Conservation (phyloP, 331 rosid genomes). For the Quercus phellos region DNA sequence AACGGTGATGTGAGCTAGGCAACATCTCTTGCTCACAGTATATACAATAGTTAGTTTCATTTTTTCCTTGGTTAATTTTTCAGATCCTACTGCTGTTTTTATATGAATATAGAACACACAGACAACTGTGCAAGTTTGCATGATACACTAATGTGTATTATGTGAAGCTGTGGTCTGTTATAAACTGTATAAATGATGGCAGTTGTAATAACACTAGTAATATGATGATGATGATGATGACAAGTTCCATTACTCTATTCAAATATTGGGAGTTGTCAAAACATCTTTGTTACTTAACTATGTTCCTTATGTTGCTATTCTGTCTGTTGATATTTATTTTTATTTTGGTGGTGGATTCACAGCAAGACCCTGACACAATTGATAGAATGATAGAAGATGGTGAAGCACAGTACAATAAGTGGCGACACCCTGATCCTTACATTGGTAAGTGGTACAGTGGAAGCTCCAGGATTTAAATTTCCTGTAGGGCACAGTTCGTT, state of each 20-base stretch:
- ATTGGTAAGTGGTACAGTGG: conserved; percentile 44
- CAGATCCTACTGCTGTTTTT: neutral
- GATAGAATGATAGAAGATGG: conserved; percentile 68
- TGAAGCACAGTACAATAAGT: conserved; percentile 73
- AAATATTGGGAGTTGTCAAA: neutral
- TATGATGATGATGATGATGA: neutral
- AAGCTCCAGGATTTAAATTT: neutral
- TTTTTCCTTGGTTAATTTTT: neutral
- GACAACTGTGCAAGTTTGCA: neutral
- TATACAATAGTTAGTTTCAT: neutral
- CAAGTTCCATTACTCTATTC: neutral
- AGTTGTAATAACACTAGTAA: neutral
- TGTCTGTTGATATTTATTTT: neutral
- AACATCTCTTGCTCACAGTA: neutral
- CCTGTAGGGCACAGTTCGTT: neutral
- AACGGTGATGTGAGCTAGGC: neutral
- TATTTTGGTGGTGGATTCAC: conserved; percentile 18
- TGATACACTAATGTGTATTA: neutral
- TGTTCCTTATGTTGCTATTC: neutral
- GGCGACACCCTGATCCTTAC: conserved; percentile 97
- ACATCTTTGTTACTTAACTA: neutral
- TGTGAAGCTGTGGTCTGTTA: neutral
- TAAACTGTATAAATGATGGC: neutral
- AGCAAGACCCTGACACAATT: conserved; percentile 81
- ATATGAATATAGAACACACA: neutral